A percentile compares a stretch with the other conserved stretches of the same genome.
phyloP scores from a whole-genome alignment of 768 basidiomycete genomes.

The Tulasnella sp. region DNA sequence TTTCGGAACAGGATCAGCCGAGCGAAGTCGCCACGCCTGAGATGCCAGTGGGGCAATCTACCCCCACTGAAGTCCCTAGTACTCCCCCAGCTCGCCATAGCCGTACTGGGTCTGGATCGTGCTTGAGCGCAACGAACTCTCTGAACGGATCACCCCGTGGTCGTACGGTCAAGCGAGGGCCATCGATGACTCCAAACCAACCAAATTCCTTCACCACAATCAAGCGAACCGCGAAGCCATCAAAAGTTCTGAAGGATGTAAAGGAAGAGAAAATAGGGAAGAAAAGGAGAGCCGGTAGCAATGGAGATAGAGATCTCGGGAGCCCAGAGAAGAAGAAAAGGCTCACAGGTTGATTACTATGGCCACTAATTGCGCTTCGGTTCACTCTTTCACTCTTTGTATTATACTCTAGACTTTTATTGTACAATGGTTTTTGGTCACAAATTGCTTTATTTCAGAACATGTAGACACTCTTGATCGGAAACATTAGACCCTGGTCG shows the following conservation, averaged over 20 bases:
- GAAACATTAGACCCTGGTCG: too few relatives aligned
- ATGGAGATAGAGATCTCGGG: background rate
- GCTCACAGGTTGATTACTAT: background rate
- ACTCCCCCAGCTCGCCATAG: background rate
- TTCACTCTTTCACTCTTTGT: too few relatives aligned
- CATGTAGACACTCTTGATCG: too few relatives aligned
- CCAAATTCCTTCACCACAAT: constrained; percentile 3
- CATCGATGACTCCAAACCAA: background rate
- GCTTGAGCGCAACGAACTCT: background rate
- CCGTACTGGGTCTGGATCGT: background rate
- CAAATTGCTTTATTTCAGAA: too few relatives aligned
- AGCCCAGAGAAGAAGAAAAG: constrained; percentile 3
- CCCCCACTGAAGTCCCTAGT: background rate
- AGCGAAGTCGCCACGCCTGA: background rate
- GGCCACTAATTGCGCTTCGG: too few relatives aligned
- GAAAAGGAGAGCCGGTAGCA: background rate
- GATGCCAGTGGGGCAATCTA: background rate
- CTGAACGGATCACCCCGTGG: background rate
- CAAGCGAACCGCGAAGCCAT: background rate
- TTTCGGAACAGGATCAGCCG: background rate
- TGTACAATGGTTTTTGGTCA: too few relatives aligned
- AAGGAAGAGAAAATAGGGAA: too few relatives aligned
- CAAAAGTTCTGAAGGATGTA: background rate
- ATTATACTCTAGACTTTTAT: too few relatives aligned
- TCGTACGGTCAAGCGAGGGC: background rate